These are phyloP conservation scores for Pythium chondricola DNA, from an alignment of 352 stramenopile genomes.

Conservation along the genomic window DNA sequence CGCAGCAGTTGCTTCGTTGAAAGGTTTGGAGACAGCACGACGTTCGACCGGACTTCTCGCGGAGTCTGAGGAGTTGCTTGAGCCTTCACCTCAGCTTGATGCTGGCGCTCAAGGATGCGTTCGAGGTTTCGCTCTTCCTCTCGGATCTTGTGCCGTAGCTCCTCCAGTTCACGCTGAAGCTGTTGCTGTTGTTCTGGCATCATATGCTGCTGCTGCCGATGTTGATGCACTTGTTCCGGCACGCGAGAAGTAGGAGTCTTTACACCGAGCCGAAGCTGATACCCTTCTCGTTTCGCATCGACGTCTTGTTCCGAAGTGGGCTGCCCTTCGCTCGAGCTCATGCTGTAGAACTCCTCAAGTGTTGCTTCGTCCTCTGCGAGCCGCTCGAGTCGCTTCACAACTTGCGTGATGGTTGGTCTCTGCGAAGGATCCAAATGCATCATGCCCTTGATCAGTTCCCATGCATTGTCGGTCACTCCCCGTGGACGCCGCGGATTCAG, in stretches of 20 bases:
- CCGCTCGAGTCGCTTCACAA: slow-evolving; percentile 9
- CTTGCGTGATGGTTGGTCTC: slow-evolving; percentile 14
- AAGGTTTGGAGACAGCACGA: neutral
- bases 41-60: too few species aligned
- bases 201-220: neutral
- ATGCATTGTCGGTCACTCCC: slow-evolving; percentile 7
- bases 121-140: slow-evolving; percentile 15
- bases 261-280: slow-evolving; percentile 2
- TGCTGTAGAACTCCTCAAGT: slow-evolving; percentile 2
- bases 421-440: slow-evolving; percentile 4
- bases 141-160: slow-evolving; percentile 16
- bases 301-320: slow-evolving; percentile 4
- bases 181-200: neutral
- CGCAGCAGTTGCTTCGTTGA: slow-evolving; percentile 16
- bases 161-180: slow-evolving; percentile 12
- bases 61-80: too few species aligned
- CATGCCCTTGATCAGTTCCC: slow-evolving; percentile 21
- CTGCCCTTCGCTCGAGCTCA: neutral
- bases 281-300: slow-evolving; percentile 2
- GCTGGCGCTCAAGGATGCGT: slow-evolving; percentile 4
- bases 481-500: slow-evolving; percentile 6
- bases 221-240: neutral
- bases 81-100: slow-evolving; percentile 1
- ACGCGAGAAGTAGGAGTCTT: neutral
- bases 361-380: slow-evolving; percentile 8